phyloP scores from a whole-genome alignment of 176 grass and related monocot genomes.

The Aegilops longissima region DNA sequence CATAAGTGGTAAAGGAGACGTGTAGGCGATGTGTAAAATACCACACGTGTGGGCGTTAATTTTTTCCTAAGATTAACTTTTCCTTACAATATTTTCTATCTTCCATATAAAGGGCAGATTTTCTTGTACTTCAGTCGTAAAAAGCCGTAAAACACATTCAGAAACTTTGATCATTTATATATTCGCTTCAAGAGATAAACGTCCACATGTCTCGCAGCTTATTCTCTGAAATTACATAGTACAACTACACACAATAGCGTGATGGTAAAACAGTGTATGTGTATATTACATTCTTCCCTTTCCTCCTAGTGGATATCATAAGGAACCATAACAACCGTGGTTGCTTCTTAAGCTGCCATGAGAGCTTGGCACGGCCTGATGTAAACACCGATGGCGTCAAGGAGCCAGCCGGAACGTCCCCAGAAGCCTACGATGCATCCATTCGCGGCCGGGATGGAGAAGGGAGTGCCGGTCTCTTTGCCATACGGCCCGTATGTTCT shows the following conservation, averaged over 20 bases:
- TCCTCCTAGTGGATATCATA: background rate
- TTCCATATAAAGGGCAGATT: too few species aligned
- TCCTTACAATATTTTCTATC: too few species aligned
- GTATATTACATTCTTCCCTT: background rate
- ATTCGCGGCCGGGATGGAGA: background rate
- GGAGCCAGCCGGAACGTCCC: constrained; percentile 32
- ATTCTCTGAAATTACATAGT: background rate
- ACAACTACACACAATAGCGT: background rate
- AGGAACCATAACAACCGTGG: background rate
- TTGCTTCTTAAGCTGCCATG: background rate
- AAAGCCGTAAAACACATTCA: too few species aligned
- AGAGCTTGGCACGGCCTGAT: background rate
- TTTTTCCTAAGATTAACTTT: too few species aligned
- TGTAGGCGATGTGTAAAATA: too few species aligned
- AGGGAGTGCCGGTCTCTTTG: background rate
- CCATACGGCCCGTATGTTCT: constrained; percentile 17
- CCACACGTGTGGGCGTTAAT: too few species aligned
- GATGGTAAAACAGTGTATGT: too few species aligned
- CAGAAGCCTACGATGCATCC: constrained; percentile 33
- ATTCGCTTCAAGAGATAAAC: too few species aligned
- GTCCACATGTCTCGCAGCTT: too few species aligned
- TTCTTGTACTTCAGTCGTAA: too few species aligned
- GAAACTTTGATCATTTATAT: too few species aligned
- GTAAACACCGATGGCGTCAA: constrained; percentile 28
- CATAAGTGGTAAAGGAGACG: too few species aligned